Conservation (phyloP, 768 basidiomycete genomes). For the Kwoniella dendrophila region DNA sequence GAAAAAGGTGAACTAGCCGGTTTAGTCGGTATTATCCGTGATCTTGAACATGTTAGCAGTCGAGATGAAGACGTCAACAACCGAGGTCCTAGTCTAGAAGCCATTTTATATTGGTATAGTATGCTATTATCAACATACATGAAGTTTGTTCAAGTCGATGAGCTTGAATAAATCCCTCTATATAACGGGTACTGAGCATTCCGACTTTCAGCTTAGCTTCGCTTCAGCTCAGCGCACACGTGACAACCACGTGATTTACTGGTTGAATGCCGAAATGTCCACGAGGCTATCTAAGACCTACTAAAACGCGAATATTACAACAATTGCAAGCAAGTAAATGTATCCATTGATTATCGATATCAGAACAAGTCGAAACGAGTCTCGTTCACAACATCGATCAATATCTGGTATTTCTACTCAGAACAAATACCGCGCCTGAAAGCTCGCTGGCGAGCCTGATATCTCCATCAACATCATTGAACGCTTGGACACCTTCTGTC, state of each 20-base stretch:
- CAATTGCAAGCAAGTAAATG: too few species aligned
- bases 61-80: background rate
- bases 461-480: background rate
- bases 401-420: background rate
- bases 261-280: background rate
- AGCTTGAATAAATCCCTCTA: background rate
- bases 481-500: constrained; percentile 7
- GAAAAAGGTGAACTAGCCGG: too few species aligned
- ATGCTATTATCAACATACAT: background rate
- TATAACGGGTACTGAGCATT: background rate
- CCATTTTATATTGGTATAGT: background rate
- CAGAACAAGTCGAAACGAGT: too few species aligned
- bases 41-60: background rate
- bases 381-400: background rate
- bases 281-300: constrained; percentile 8
- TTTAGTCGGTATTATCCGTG: too few species aligned
- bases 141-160: background rate
- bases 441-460: too few species aligned
- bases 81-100: background rate
- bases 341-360: too few species aligned
- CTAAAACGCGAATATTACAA: background rate
- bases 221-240: too few species aligned
- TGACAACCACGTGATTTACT: constrained; percentile 1
- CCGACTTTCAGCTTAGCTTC: constrained; percentile 8
- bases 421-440: too few species aligned